Evolutionary conservation across 1,139 yeast genomes (phyloP).

Genomic region (Candida glucosophila): DNA sequence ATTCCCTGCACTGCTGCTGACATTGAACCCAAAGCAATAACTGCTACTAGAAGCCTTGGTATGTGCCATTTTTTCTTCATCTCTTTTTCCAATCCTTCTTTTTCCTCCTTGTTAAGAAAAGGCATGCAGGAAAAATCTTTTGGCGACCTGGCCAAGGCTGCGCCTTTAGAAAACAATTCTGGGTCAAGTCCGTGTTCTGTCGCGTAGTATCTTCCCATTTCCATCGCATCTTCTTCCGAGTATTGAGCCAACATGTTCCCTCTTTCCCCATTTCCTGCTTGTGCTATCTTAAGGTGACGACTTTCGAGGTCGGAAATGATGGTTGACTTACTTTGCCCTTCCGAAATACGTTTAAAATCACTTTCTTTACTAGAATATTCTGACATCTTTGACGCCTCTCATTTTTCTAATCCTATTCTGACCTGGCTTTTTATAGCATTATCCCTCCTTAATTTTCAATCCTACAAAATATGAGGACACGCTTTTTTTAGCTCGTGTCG

Average conservation of each 20-base stretch:
- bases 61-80: slow-evolving; percentile 60
- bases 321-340: too few relatives aligned
- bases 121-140: slow-evolving; percentile 49
- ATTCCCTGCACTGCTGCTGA: slow-evolving; percentile 92
- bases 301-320: too few relatives aligned
- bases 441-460: too few relatives aligned
- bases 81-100: slow-evolving; percentile 41
- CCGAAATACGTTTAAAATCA: too few relatives aligned
- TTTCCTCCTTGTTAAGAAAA: slow-evolving; percentile 52
- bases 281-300: too few relatives aligned
- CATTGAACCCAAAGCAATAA: slow-evolving; percentile 70
- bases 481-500: too few relatives aligned
- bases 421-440: too few relatives aligned
- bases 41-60: slow-evolving; percentile 51
- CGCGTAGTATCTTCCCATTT: slow-evolving; percentile 68
- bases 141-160: slow-evolving; percentile 68
- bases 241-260: slow-evolving; percentile 60
- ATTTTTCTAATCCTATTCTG: too few relatives aligned
- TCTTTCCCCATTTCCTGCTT: slow-evolving; percentile 20
- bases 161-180: slow-evolving; percentile 64
- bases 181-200: slow-evolving; percentile 50
- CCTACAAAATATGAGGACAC: too few relatives aligned
- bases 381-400: too few relatives aligned
- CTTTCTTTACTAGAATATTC: too few relatives aligned
- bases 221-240: slow-evolving; percentile 55